Conservation (phyloP, 1,284 basidiomycete species). For the Inonotus obliquus region DNA sequence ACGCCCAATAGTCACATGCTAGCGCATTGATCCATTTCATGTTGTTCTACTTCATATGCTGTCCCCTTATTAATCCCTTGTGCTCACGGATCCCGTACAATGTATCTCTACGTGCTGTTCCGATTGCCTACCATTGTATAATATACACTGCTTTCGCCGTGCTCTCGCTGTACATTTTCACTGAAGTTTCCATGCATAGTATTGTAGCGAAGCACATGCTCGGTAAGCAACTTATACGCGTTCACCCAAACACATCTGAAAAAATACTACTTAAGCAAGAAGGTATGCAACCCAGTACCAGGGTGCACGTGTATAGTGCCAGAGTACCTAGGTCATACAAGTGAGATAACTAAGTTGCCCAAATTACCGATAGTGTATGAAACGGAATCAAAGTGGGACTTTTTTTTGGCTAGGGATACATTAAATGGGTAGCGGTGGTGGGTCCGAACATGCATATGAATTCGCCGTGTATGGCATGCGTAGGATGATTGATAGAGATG, state of each 20-base stretch:
- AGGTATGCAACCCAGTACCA: constrained; percentile 15
- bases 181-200: too few relatives aligned
- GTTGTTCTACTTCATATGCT: neutral
- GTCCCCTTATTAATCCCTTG: neutral
- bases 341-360: constrained; percentile 14
- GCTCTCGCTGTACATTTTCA: too few relatives aligned
- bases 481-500: constrained; percentile 12
- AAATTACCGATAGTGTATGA: neutral
- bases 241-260: too few relatives aligned
- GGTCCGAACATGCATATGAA: neutral
- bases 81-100: neutral
- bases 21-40: too few relatives aligned
- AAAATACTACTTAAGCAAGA: neutral
- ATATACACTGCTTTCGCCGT: neutral
- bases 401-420: constrained; percentile 36
- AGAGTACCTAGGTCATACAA: constrained; percentile 24
- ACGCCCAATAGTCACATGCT: neutral
- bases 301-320: constrained; percentile 19
- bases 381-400: neutral
- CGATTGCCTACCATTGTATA: constrained; percentile 3
- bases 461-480: constrained; percentile 14
- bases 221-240: too few relatives aligned
- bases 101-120: constrained; percentile 6
- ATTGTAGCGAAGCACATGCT: too few relatives aligned
- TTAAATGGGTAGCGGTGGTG: neutral